Evolutionary conservation across 257 asterid species (phyloP).

Genomic region (Pogostemon cablin): DNA sequence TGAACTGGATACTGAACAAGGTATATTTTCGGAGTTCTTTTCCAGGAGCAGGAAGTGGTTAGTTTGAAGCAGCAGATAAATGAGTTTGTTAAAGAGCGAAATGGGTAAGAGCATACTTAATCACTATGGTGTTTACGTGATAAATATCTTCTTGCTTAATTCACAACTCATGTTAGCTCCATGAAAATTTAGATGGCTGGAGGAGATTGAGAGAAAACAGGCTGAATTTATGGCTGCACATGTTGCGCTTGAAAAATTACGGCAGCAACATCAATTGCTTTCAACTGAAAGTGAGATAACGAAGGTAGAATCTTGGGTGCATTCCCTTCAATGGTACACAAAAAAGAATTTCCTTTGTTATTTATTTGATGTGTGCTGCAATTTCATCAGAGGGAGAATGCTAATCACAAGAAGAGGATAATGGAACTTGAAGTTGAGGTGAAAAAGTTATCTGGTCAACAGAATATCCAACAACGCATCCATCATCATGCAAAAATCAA

Average conservation of each 20-base stretch:
- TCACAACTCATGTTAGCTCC: constrained; percentile 21
- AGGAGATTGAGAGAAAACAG: constrained; percentile 91
- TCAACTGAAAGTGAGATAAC: constrained; percentile 76
- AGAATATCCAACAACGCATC: constrained; percentile 94
- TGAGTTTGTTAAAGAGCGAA: constrained; percentile 80
- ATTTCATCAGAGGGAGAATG: constrained; percentile 61
- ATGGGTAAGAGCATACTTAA: constrained; percentile 54
- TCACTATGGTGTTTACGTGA: constrained; percentile 23
- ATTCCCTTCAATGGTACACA: constrained; percentile 8
- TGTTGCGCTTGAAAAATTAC: constrained; percentile 69
- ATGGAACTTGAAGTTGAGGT: constrained; percentile 79
- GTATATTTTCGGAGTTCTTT: constrained; percentile 16
- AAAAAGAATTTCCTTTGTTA: background rate
- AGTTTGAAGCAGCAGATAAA: constrained; percentile 71
- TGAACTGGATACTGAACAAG: constrained; percentile 9
- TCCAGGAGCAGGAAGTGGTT: constrained; percentile 72
- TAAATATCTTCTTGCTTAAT: background rate
- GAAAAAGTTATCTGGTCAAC: constrained; percentile 86
- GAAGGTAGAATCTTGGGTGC: constrained; percentile 52
- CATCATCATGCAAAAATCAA: constrained; percentile 98
- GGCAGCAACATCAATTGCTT: constrained; percentile 60
- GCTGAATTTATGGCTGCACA: constrained; percentile 84
- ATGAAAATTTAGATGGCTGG: constrained; percentile 71
- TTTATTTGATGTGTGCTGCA: constrained; percentile 28
- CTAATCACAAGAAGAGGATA: constrained; percentile 63